Evolutionary conservation across 225 moss, liverwort and hornwort genomes (phyloP), one percentile per base, ranked within the genome.

Genomic region (Asterella californica): DNA sequence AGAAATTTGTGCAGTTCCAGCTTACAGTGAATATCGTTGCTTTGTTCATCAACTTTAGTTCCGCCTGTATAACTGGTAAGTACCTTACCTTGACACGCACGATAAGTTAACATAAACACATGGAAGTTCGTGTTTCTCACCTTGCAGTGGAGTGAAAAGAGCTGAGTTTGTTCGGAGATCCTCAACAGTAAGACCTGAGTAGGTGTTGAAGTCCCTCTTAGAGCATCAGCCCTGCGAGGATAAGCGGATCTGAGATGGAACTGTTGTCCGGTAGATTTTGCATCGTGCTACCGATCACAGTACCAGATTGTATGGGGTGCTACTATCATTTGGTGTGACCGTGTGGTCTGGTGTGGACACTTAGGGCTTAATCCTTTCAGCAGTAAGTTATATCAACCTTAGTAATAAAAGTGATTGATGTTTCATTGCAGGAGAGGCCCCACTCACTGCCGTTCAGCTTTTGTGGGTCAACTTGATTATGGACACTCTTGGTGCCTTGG

Each of bases 1-100:
- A 97, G 76, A 97, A 97, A 33, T 97, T 97, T 83, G 96, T 97
- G 46, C 96, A 97, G 82, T 97, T 97, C 75, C 96, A 97, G 83
- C 86, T 97, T 72, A 97, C 94, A 2, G 96, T 93, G 55, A 97
- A 97, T 76, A 74, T 97, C 47, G 96, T 97, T 73, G 96, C 96
- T 50, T 81, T 97, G 81, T 32, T 85, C 74, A 93, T 94, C 79
- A 97, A 97, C 81, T 97, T 97, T 68, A 83, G 81, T 54, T 97
- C 96, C 62, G 96, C 96, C 80, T 97, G 96, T 84, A 37, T 97
- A 33, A 97, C 96, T 76, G 96, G 96, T 94, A 29, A 86, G 74
- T 82, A 60, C 29, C 21, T 49, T 12, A 27, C 29, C 63, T 22
- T 63, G 30, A 63, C 29, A 7, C 30, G 5, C 30, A 29, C 10